Base-by-base conservation (phyloP, 306 rosid genomes). In the Lathyrus sativus region DNA sequence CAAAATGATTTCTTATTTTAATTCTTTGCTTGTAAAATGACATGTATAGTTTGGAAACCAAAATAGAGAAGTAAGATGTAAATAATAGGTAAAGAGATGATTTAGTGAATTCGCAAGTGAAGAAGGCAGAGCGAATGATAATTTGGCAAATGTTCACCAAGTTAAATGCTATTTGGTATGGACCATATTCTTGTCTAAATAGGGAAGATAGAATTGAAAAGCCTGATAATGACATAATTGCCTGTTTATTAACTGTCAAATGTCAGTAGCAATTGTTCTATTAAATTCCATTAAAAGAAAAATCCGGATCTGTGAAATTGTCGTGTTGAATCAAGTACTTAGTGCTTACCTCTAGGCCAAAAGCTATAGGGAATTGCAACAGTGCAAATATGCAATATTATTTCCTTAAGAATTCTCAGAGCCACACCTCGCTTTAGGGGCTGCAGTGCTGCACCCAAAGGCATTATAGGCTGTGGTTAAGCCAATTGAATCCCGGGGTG, bases 191-290 rank as follows among this genome's bases (percentile, higher is more conserved):
- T 69, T 42, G 54, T 70, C 60, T 41, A 57, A 41, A 41, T 31
- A 63, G 53, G 58, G 73, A 1, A 41, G 44, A 42, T 70, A 31
- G 50, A 28, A 42, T 42, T 57, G 58, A 13, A 54, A 68, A 33
- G 43, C 15, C 24, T 62, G 41, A 69, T 54, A 31, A 24, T 74
- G 22, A 17, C 61, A 57, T 58, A 6, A 41, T 29, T 42, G 14
- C 3, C 3, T 75, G 26, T 68, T 6, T 74, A 37, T 15, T 42
- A 43, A 19, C 22, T 19, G 22, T 42, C 29, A 22, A 45, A 50
- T 60, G 10, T 72, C 77, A 60, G 44, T 66, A 66, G 62, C 31
- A 76, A n/a, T 10, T 26, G 1, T 55, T 13, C 55, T 38, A 67
- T 13, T 62, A 26, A 50, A 50, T 18, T 46, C 15, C 39, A 44